Conservation (phyloP, 805 yeast genomes). For the Monosporozyma servazzii region DNA sequence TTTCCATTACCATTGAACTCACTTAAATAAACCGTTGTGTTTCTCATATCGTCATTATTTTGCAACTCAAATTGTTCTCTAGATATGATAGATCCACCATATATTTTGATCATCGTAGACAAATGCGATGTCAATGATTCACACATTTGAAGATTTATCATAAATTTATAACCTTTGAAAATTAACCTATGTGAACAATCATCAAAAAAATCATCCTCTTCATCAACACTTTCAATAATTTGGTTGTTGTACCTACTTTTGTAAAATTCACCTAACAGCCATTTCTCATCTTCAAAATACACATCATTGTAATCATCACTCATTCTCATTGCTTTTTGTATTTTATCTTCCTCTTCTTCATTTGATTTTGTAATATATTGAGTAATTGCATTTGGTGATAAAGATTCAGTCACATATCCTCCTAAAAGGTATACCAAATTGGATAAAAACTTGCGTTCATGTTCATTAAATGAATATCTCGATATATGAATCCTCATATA, state of each 20-base stretch:
- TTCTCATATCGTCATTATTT: background rate
- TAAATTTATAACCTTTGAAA: background rate
- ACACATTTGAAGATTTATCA: background rate
- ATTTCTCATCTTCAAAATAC: slow-evolving; percentile 59
- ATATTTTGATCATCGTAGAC: background rate
- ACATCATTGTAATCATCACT: slow-evolving; percentile 16
- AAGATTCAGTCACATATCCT: slow-evolving; percentile 49
- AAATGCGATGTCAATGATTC: background rate
- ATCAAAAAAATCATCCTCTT: too few relatives aligned
- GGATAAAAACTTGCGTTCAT: slow-evolving; percentile 59
- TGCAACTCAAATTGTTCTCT: background rate
- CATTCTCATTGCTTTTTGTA: slow-evolving; percentile 43
- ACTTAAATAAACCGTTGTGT: background rate
- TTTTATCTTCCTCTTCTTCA: slow-evolving; percentile 43
- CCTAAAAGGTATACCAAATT: slow-evolving; percentile 55
- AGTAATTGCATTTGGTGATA: slow-evolving; percentile 56
- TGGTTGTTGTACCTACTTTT: slow-evolving; percentile 16
- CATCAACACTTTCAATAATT: background rate
- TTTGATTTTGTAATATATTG: slow-evolving; percentile 53
- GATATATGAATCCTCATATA: slow-evolving; percentile 54
- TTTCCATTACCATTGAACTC: background rate
- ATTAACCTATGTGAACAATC: background rate
- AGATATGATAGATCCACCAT: slow-evolving; percentile 15
- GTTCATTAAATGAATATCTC: slow-evolving; percentile 47
- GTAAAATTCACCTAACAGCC: slow-evolving; percentile 44